Percentiles rank a stretch among this genome's conserved stretches.
Conservation (phyloP, 2,329 filamentous ascomycete species). For the Aspergillus pseudoglaucus region DNA sequence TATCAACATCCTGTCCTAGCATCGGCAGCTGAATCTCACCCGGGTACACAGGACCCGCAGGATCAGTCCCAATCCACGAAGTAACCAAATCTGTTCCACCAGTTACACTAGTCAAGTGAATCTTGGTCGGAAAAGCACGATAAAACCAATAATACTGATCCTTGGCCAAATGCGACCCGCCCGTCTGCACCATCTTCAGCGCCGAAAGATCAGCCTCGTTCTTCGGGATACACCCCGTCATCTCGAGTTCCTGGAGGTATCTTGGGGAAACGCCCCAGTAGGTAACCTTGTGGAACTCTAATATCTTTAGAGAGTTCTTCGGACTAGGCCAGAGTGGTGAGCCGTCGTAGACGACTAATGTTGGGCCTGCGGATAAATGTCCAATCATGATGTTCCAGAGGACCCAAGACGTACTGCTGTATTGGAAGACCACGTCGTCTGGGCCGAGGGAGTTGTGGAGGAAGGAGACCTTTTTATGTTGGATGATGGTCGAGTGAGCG, state of each 20-base stretch:
- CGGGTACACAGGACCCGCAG: slow-evolving; percentile 57
- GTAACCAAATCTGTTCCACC: too few relatives aligned
- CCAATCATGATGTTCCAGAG: slow-evolving; percentile 43
- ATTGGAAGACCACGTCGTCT: slow-evolving; percentile 39
- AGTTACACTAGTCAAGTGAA: too few relatives aligned
- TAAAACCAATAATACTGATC: slow-evolving; percentile 25
- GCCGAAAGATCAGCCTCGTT: slow-evolving; percentile 32
- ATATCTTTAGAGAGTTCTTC: slow-evolving; percentile 20
- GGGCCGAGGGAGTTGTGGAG: slow-evolving; percentile 40
- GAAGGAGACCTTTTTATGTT: slow-evolving; percentile 39
- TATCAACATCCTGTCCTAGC: slow-evolving; percentile 49
- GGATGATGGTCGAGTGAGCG: slow-evolving; percentile 38
- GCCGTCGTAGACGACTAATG: slow-evolving; percentile 40
- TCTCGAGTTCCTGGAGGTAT: slow-evolving; percentile 40
- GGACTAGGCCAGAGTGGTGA: slow-evolving; percentile 37
- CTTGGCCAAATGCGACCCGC: slow-evolving; percentile 26
- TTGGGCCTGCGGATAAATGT: slow-evolving; percentile 37
- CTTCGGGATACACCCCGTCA: slow-evolving; percentile 27
- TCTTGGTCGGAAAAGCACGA: slow-evolving; percentile 19
- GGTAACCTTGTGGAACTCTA: slow-evolving; percentile 10
- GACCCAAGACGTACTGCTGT: slow-evolving; percentile 43
- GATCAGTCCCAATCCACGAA: slow-evolving; percentile 47
- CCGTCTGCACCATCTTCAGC: slow-evolving; percentile 40
- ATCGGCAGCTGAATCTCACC: slow-evolving; percentile 49
- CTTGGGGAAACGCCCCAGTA: slow-evolving; percentile 40